phyloP scores from a whole-genome alignment of 2,329 filamentous ascomycete species.

The Parascedosporium putredinis region DNA sequence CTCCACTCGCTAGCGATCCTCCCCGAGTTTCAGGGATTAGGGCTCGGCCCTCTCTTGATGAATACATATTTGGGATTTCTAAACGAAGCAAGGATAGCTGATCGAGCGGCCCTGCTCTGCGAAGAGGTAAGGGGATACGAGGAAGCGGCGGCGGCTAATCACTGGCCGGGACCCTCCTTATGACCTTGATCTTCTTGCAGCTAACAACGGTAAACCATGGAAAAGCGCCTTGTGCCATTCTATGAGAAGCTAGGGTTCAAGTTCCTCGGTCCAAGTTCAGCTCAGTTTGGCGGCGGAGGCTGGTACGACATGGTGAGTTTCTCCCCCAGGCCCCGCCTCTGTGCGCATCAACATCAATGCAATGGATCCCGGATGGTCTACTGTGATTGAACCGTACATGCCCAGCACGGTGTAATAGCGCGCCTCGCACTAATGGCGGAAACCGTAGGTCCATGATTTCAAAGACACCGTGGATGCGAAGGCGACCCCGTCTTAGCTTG shows the following conservation, averaged over 20 bases:
- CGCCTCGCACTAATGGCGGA: too few species aligned
- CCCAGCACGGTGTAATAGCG: too few species aligned
- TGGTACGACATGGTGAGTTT: conserved; percentile 70
- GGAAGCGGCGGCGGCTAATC: too few species aligned
- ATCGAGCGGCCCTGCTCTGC: conserved; percentile 66
- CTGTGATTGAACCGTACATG: too few species aligned
- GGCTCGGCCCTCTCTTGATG: conserved; percentile 64
- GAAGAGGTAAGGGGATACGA: too few species aligned
- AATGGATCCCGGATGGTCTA: too few species aligned
- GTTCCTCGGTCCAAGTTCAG: conserved; percentile 56
- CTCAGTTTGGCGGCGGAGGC: conserved; percentile 64
- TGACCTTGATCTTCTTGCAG: too few species aligned
- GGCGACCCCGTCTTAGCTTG: background rate
- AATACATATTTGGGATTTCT: conserved; percentile 70
- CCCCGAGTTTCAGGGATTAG: conserved; percentile 62
- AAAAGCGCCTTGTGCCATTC: conserved; percentile 55
- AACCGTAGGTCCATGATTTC: too few species aligned
- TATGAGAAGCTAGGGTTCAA: conserved; percentile 69
- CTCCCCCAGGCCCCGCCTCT: too few species aligned
- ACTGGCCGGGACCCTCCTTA: too few species aligned
- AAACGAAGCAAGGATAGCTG: conserved; percentile 56
- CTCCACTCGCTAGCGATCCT: conserved; percentile 75
- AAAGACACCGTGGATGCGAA: too few species aligned
- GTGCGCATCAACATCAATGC: too few species aligned
- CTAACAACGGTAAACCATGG: background rate